These are phyloP conservation scores for Solanum microdontum DNA, from an alignment of 257 asterid species.

Conservation along the genomic window DNA sequence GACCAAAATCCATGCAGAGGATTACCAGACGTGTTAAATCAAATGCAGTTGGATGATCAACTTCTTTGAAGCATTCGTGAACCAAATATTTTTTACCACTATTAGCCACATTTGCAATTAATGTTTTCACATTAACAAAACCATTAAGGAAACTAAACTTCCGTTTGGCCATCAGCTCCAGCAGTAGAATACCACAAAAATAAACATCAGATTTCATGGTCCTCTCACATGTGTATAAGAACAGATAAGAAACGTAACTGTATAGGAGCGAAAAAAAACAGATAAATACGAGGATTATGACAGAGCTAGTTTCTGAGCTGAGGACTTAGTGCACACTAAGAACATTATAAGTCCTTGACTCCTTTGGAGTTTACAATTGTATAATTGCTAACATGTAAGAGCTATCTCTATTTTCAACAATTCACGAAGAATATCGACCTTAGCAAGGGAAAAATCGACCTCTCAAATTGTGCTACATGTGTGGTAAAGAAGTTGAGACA, in stretches of 20 bases:
- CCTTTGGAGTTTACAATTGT: too few relatives aligned
- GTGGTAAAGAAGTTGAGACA: neutral
- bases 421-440: neutral
- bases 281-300: neutral
- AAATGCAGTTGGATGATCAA: neutral
- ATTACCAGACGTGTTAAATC: neutral
- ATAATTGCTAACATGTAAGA: neutral
- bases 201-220: neutral
- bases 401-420: too few relatives aligned
- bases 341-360: too few relatives aligned
- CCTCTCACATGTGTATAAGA: neutral
- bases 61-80: neutral
- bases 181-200: neutral
- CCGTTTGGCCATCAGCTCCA: neutral
- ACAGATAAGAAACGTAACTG: neutral
- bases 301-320: neutral
- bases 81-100: neutral
- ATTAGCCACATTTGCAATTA: neutral
- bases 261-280: neutral
- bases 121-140: neutral
- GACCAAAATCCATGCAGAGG: neutral
- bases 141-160: neutral
- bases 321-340: neutral
- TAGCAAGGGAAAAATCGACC: neutral
- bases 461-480: neutral